Conservation (phyloP, 257 asterid genomes). For the Gynochthodes officinalis region DNA sequence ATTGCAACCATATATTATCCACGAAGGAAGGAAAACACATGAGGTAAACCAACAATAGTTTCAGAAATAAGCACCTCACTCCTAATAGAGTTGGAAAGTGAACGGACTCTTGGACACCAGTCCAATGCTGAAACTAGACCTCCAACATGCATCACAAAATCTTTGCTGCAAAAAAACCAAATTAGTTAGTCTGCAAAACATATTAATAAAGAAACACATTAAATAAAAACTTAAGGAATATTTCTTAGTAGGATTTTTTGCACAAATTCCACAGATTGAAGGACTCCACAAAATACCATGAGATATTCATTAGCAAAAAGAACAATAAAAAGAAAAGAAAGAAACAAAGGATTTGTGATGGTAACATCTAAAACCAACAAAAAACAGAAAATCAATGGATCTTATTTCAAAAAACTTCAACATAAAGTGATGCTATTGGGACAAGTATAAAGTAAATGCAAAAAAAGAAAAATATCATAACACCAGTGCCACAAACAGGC, state of each 20-base stretch:
- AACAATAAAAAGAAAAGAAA: conserved; percentile 1
- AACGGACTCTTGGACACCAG: conserved; percentile 81
- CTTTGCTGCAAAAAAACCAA: conserved; percentile 60
- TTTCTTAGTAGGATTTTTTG: not conserved
- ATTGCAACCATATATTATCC: not conserved
- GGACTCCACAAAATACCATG: not conserved
- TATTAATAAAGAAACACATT: not conserved
- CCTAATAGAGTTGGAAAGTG: conserved; percentile 32
- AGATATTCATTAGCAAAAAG: not conserved
- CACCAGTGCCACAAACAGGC: not conserved
- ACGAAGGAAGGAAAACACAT: not conserved
- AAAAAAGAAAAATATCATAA: not conserved
- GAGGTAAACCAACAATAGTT: not conserved
- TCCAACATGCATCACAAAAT: conserved; percentile 76
- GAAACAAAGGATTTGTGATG: not conserved
- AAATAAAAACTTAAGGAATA: not conserved
- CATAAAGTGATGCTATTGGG: not conserved
- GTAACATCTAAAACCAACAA: not conserved
- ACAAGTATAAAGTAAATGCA: not conserved
- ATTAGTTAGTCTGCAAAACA: not conserved
- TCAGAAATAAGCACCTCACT: conserved; percentile 55
- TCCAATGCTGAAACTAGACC: conserved; percentile 92
- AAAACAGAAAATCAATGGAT: too few species aligned
- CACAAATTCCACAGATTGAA: not conserved
- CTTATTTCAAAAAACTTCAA: not conserved